phyloP scores from a whole-genome alignment of 805 yeast species.

The Candida adriatica region DNA sequence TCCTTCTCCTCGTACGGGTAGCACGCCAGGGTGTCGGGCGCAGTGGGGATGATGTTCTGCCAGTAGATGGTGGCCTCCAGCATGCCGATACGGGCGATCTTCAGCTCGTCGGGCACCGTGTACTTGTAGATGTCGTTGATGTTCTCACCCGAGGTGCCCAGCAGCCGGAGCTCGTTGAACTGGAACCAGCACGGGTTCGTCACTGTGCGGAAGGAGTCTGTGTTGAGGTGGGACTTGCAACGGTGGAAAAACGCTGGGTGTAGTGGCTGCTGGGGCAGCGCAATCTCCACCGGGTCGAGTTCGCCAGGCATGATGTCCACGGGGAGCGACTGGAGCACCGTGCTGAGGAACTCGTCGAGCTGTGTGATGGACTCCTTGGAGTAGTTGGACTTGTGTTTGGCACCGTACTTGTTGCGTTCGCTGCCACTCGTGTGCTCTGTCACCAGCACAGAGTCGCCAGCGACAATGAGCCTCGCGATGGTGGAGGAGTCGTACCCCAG shows the following conservation, averaged over 20 bases:
- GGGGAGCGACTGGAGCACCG: conserved; percentile 53
- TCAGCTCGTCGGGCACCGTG: conserved; percentile 32
- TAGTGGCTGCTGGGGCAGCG: conserved; percentile 88
- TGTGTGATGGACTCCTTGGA: conserved; percentile 39
- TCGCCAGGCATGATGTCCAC: conserved; percentile 81
- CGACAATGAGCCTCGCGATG: conserved; percentile 50
- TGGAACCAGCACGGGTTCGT: conserved; percentile 77
- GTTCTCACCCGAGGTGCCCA: conserved; percentile 84
- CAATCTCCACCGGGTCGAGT: conserved; percentile 75
- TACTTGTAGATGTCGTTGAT: conserved; percentile 73
- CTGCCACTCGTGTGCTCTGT: conserved; percentile 5
- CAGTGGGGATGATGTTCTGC: conserved; percentile 89
- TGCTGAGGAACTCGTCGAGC: conserved; percentile 55
- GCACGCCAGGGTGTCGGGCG: conserved; percentile 91
- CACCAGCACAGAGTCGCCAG: conserved; percentile 58
- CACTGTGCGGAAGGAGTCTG: conserved; percentile 31
- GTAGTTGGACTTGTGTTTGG: conserved; percentile 47
- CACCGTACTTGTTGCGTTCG: conserved; percentile 34
- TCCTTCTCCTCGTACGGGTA: conserved; percentile 74
- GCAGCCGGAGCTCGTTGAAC: conserved; percentile 44
- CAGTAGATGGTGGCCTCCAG: conserved; percentile 67
- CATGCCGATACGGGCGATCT: conserved; percentile 38
- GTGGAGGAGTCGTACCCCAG: conserved; percentile 35
- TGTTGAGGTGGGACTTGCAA: conserved; percentile 35
- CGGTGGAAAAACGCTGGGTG: conserved; percentile 64